phyloP scores from a whole-genome alignment of 2,329 filamentous ascomycete species.

The Lasiodiplodia theobromae region DNA sequence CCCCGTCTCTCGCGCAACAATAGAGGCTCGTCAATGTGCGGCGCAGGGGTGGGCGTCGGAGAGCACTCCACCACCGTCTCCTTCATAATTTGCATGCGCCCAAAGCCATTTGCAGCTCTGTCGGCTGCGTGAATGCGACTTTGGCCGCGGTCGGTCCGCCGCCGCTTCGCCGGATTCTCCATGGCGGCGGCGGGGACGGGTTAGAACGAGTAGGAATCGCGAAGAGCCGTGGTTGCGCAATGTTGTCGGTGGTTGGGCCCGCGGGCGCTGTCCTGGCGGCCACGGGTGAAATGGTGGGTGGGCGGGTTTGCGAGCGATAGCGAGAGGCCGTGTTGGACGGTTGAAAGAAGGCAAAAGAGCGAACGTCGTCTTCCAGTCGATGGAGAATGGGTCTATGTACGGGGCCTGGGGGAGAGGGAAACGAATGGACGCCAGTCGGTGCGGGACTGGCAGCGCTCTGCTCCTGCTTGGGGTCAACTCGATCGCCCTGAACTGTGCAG shows the following conservation, averaged over 20 bases:
- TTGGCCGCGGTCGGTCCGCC: constrained; percentile 38
- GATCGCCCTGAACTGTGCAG: constrained; percentile 29
- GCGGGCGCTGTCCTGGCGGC: constrained; percentile 28
- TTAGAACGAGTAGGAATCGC: constrained; percentile 19
- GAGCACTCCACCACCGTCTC: constrained; percentile 34
- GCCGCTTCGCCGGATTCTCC: constrained; percentile 40
- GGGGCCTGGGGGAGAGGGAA: constrained; percentile 36
- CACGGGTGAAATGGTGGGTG: constrained; percentile 13
- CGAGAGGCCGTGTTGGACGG: constrained; percentile 6
- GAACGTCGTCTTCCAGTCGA: constrained; percentile 45
- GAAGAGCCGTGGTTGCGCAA: constrained; percentile 16
- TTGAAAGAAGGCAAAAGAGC: constrained; percentile 39
- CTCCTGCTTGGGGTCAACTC: constrained; percentile 26
- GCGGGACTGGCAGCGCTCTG: constrained; percentile 38
- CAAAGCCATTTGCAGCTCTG: constrained; percentile 29
- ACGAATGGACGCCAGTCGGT: constrained; percentile 50
- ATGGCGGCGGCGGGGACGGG: constrained; percentile 34
- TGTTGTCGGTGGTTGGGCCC: background rate
- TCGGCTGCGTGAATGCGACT: constrained; percentile 37
- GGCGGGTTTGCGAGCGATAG: constrained; percentile 18
- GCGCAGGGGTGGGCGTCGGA: constrained; percentile 26
- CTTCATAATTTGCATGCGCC: constrained; percentile 30
- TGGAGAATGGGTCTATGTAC: constrained; percentile 38
- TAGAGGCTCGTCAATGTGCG: constrained; percentile 33
- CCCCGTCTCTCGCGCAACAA: constrained; percentile 36